Evolutionary conservation across 2,329 filamentous ascomycete species (phyloP).

Genomic region (Verticillium nubilum): DNA sequence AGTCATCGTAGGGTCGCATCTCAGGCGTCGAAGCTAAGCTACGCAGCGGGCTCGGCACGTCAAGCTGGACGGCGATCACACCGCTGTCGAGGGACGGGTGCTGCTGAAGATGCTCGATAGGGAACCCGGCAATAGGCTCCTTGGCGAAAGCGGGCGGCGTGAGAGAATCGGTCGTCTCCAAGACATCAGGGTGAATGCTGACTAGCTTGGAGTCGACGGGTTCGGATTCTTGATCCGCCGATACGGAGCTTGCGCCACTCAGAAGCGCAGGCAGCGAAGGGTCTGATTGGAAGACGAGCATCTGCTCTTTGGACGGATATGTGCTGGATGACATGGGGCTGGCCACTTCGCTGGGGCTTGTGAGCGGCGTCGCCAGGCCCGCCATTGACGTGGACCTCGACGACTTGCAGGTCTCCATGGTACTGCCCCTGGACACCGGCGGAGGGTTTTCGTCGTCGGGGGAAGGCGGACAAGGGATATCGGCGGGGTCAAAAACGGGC

Average conservation of each 20-base stretch:
- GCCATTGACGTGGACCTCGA: constrained; percentile 48
- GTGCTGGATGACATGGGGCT: constrained; percentile 40
- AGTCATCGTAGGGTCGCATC: constrained; percentile 18
- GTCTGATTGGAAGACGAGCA: constrained; percentile 54
- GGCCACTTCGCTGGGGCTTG: constrained; percentile 47
- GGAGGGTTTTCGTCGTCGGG: constrained; percentile 35
- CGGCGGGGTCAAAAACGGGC: constrained; percentile 19
- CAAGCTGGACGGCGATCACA: constrained; percentile 20
- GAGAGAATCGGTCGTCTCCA: constrained; percentile 48
- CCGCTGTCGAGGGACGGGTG: constrained; percentile 19
- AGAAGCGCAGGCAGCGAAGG: constrained; percentile 59
- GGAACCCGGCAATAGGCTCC: constrained; percentile 39
- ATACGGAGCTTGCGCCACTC: constrained; percentile 60
- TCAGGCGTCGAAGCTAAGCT: constrained; percentile 13
- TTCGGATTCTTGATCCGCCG: constrained; percentile 56
- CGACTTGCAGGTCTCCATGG: constrained; percentile 39
- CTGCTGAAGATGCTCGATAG: constrained; percentile 33
- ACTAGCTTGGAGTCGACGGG: constrained; percentile 43
- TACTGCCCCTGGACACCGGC: constrained; percentile 31
- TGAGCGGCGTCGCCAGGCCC: constrained; percentile 43
- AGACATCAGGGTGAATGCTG: constrained; percentile 32
- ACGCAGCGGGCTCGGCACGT: constrained; percentile 14
- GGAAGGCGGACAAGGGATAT: constrained; percentile 37
- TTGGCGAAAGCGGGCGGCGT: constrained; percentile 47
- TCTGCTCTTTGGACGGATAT: constrained; percentile 35